Evolutionary conservation across 805 yeast genomes (phyloP), one percentile per base, ranked within the genome.

Genomic region (Yamadazyma sp.): DNA sequence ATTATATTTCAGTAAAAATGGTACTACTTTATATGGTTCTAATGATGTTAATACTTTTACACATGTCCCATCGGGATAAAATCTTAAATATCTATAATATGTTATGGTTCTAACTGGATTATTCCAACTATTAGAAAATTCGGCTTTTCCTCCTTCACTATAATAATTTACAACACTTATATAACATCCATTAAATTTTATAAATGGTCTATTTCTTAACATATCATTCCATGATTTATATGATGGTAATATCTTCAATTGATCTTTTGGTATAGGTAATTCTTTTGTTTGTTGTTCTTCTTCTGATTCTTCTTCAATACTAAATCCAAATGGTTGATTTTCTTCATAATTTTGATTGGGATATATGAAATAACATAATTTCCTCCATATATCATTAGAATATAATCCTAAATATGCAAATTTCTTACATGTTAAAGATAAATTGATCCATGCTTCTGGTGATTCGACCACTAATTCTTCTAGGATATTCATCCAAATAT

Each of bases 81-180:
- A 88, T 43, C 97, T 68, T 23, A 82, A 59, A 56, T 88, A 93
- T 43, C 98, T 65, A 54, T 86, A 91, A 53, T 91, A 91, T 0
- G 96, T 86, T 26, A 91, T 84, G 54, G 87, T 78, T 47, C 86
- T 78, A 14, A 85, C 76, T 1, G 96, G 96, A 41, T 78, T 77
- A 28, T 71, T 58, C 82, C 93, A 78, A 5, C 84, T 71, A 20
- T 69, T 66, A 1, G 85, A 75, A 29, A 80, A 75, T 44, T 77
- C 85, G 7, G 78, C 73, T 33, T 80, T 71, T 2, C 85, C 82
- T 23, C 97, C 97, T 50, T 85, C 87, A 36, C 95, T 73, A 46
- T 83, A 75, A 58, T 88, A 89, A 42, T 84, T 84, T 33, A 89
- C 85, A 13, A 81, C 84, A 48, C 95, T 80, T 15, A 91, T 84